These are phyloP conservation scores for Citrus sinensis DNA, from an alignment of 345 rosid species.

Conservation along the genomic window DNA sequence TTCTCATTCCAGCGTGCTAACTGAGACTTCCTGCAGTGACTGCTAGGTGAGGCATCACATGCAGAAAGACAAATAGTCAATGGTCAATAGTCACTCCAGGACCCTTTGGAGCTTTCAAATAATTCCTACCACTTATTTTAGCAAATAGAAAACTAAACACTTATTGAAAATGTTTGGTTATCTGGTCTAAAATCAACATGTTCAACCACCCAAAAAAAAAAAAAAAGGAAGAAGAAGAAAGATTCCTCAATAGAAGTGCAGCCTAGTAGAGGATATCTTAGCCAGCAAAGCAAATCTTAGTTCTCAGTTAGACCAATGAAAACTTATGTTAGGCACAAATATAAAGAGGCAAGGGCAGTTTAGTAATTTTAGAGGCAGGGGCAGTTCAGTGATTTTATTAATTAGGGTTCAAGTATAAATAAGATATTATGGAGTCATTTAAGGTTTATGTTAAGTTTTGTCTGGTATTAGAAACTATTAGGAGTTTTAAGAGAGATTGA, in stretches of 20 bases:
- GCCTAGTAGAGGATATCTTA: neutral
- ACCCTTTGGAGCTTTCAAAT: neutral
- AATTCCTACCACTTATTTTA: slow-evolving; percentile 1
- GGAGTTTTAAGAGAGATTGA: too few species aligned
- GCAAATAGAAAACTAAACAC: neutral
- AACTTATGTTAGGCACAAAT: too few species aligned
- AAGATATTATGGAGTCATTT: too few species aligned
- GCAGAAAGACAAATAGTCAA: slow-evolving; percentile 7
- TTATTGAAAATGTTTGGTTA: neutral
- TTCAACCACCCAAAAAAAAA: neutral
- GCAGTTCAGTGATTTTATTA: too few species aligned
- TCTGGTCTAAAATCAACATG: neutral
- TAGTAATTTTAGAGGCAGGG: too few species aligned
- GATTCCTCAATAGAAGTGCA: neutral
- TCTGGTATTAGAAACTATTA: too few species aligned
- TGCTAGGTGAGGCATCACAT: neutral
- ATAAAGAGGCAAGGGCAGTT: too few species aligned
- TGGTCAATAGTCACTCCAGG: neutral
- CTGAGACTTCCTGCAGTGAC: slow-evolving; percentile 5
- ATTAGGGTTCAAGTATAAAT: too few species aligned
- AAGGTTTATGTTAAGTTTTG: too few species aligned
- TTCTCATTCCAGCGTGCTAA: slow-evolving; percentile 17
- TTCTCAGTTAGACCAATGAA: too few species aligned
- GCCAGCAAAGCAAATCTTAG: neutral
- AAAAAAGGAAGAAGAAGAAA: neutral